Base-by-base conservation (phyloP, 2,329 filamentous ascomycete species). In the Ophiostoma ips region DNA sequence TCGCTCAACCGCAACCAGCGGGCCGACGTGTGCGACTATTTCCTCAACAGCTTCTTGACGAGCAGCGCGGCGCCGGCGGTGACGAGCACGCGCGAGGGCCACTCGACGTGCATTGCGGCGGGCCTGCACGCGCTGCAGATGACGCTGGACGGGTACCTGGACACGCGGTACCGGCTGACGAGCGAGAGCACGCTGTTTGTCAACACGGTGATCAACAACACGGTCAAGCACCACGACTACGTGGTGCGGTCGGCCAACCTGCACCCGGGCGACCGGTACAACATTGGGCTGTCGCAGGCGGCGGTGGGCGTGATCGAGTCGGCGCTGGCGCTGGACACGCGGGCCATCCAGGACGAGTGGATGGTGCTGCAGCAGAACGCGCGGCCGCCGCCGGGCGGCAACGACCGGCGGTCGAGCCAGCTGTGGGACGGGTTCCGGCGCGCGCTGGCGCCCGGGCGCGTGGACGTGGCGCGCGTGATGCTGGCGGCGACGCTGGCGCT, bases 361-460 rank as follows among this genome's bases (percentile, higher is more conserved):
- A 74, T 77, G 50, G 74, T 80, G 6, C 75, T 94, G 49, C 71
- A 77, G 18, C 69, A 72, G 9, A 72, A 73, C 7, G 18, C 72
- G 73, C 40, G 70, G 75, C 40, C 73, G 87, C 18, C 83, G 83
- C n/a, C 52, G 46, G 75, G 81, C 57, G 76, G 84, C 51, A 66
- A 84, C 38, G 77, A 78, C 55, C 79, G 82, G 16, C 76, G 86
- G 51, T 90, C 87, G 0, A 72, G 82, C 15, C 74, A 79, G 15
- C 77, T 95, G 38, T 95, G 89, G 83, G 83, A 87, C 55, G 74
- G 79, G 1, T 83, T 89, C 44, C 71, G 86, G 44, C 75, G 81
- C 46, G 76, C 80, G 24, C 73, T 92, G 46, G 74, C 79, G 56
- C 72, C 77, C 28, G 75, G 79, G 33, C 77, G 84, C 56, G 66